These are phyloP conservation scores for Azolla pinnata DNA, from an alignment of 75 land plant species.

Conservation along the genomic window DNA sequence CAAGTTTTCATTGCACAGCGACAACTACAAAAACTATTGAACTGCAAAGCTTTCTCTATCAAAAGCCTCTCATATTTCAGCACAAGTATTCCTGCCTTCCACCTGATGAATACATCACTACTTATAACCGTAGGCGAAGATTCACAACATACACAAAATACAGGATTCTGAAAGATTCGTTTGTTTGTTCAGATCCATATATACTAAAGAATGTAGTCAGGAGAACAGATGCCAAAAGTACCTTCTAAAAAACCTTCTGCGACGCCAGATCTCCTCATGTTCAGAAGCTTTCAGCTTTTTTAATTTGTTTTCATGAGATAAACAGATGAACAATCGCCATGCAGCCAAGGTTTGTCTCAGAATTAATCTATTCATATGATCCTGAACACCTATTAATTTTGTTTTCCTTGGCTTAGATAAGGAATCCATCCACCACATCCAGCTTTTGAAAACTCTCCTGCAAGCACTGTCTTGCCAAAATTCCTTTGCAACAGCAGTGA, in stretches of 20 bases:
- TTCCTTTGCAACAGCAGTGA: slow-evolving; percentile 13
- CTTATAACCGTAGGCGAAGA: too few relatives aligned
- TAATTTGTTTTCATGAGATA: slow-evolving; percentile 16
- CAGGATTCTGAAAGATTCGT: too few relatives aligned
- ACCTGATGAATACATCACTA: too few relatives aligned
- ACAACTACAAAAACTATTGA: slow-evolving; percentile 7
- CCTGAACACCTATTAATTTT: slow-evolving; percentile 14
- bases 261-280: neutral
- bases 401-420: slow-evolving; percentile 25
- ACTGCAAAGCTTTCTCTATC: slow-evolving; percentile 6
- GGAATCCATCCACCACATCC: slow-evolving; percentile 21
- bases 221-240: too few relatives aligned
- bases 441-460: slow-evolving; percentile 7
- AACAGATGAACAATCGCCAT: slow-evolving; percentile 20
- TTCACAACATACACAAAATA: too few relatives aligned
- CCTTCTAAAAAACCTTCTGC: slow-evolving; percentile 14
- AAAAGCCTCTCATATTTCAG: slow-evolving; percentile 11
- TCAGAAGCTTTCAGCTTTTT: slow-evolving; percentile 11
- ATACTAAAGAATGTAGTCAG: too few relatives aligned
- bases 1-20: slow-evolving; percentile 18
- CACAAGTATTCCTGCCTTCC: slow-evolving; percentile 8
- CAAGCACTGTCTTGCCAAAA: slow-evolving; percentile 8
- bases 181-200: too few relatives aligned
- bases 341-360: slow-evolving; percentile 18
- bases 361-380: slow-evolving; percentile 23